phyloP scores from a whole-genome alignment of 805 yeast species.

The Candida multigemmis region DNA sequence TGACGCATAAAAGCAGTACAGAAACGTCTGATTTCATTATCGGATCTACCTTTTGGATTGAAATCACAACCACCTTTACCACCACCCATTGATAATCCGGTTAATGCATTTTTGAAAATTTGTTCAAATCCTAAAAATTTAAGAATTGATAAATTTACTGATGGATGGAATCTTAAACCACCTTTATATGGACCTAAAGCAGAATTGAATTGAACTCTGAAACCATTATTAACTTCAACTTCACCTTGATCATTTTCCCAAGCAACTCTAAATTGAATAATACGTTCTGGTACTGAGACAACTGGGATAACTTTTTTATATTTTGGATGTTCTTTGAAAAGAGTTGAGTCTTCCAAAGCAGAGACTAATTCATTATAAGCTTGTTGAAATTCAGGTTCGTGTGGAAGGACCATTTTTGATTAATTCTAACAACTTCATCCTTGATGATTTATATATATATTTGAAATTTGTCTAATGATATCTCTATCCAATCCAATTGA shows the following conservation, averaged over 20 bases:
- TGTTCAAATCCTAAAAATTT: conserved; percentile 98
- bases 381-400: conserved; percentile 98
- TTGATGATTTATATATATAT: no score
- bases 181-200: conserved; percentile 99
- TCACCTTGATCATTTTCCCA: conserved; percentile 97
- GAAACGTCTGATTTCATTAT: conserved; percentile 92
- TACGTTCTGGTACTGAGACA: conserved; percentile 91
- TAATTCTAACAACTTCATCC: no score
- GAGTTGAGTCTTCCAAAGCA: conserved; percentile 84
- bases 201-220: conserved; percentile 97
- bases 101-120: conserved; percentile 95
- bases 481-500: no score
- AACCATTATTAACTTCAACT: conserved; percentile 91
- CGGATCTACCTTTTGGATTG: conserved; percentile 92
- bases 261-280: conserved; percentile 91
- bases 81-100: conserved; percentile 98
- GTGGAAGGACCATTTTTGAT: conserved; percentile 61
- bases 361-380: conserved; percentile 90
- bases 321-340: conserved; percentile 83
- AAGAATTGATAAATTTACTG: conserved; percentile 89
- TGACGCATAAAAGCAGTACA: conserved; percentile 94
- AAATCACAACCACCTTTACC: conserved; percentile 99
- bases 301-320: conserved; percentile 83
- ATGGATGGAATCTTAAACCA: conserved; percentile 96
- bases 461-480: no score